A percentile compares a stretch with the other conserved stretches of the same genome.
These are phyloP conservation scores for Fusarium udum DNA, from an alignment of 2,329 filamentous ascomycete species.

Conservation along the genomic window DNA sequence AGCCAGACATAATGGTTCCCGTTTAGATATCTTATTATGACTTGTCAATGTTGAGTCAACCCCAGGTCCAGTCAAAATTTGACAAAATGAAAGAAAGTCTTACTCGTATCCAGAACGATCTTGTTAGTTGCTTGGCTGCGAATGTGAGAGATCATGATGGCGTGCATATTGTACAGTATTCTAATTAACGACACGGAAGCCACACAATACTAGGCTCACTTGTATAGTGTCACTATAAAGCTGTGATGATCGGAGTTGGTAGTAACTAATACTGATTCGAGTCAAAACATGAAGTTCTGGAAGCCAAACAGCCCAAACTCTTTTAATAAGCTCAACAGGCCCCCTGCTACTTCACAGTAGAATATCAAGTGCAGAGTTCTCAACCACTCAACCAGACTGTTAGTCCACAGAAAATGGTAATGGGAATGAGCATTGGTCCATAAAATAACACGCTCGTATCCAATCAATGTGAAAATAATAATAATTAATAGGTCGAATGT, in stretches of 20 bases:
- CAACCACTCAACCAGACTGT: not conserved
- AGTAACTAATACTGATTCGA: not conserved
- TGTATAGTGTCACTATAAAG: not conserved
- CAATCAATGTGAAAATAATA: slow-evolving; percentile 16
- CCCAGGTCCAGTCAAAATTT: not conserved
- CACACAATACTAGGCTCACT: not conserved
- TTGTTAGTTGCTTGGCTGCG: not conserved
- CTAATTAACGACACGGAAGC: slow-evolving; percentile 11
- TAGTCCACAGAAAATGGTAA: not conserved
- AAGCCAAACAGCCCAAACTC: slow-evolving; percentile 1
- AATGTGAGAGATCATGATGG: slow-evolving; percentile 7
- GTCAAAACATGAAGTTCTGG: not conserved
- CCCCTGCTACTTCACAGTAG: not conserved
- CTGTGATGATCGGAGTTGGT: not conserved
- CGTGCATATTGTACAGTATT: not conserved
- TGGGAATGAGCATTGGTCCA: slow-evolving; percentile 11
- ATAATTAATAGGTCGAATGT: not conserved
- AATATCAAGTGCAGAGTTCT: not conserved
- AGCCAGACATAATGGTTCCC: not conserved
- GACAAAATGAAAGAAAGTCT: not conserved
- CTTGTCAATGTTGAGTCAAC: not conserved
- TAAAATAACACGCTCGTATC: slow-evolving; percentile 10
- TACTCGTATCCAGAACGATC: not conserved
- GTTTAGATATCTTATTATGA: not conserved
- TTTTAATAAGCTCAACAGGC: slow-evolving; percentile 8